Conservation (phyloP, 176 grass and related monocot genomes). For the Musa acuminata region DNA sequence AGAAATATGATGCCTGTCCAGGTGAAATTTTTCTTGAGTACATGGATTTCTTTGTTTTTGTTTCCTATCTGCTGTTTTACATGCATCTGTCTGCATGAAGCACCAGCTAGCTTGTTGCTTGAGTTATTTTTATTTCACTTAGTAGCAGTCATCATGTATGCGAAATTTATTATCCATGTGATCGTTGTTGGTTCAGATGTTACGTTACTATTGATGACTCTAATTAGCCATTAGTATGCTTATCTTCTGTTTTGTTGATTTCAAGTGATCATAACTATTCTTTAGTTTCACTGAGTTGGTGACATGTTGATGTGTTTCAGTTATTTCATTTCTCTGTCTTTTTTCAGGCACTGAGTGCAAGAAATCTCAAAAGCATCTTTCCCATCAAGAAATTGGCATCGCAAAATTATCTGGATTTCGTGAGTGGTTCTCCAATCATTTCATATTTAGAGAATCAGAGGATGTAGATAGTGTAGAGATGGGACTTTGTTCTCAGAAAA, state of each 20-base stretch:
- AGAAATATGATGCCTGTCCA: background rate
- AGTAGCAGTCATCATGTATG: background rate
- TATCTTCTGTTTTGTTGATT: background rate
- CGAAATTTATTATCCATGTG: too few relatives aligned
- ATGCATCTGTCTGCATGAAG: background rate
- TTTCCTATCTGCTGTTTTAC: background rate
- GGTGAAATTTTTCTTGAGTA: background rate
- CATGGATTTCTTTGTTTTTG: background rate
- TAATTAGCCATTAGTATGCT: background rate
- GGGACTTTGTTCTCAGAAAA: conserved; percentile 61
- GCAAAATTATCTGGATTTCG: conserved; percentile 86
- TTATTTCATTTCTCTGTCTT: background rate
- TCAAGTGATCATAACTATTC: background rate
- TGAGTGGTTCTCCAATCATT: conserved; percentile 87
- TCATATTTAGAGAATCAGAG: conserved; percentile 31
- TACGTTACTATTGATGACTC: background rate
- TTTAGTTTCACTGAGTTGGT: background rate
- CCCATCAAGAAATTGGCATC: conserved; percentile 77
- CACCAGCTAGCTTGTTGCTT: background rate
- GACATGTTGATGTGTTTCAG: background rate
- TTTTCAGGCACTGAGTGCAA: conserved; percentile 40
- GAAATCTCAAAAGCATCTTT: conserved; percentile 56
- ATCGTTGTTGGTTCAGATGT: background rate
- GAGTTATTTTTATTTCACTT: background rate
- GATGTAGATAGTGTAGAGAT: conserved; percentile 34